phyloP scores from a whole-genome alignment of 371 early-diverging fungal species.

The Actinomortierella ambigua region DNA sequence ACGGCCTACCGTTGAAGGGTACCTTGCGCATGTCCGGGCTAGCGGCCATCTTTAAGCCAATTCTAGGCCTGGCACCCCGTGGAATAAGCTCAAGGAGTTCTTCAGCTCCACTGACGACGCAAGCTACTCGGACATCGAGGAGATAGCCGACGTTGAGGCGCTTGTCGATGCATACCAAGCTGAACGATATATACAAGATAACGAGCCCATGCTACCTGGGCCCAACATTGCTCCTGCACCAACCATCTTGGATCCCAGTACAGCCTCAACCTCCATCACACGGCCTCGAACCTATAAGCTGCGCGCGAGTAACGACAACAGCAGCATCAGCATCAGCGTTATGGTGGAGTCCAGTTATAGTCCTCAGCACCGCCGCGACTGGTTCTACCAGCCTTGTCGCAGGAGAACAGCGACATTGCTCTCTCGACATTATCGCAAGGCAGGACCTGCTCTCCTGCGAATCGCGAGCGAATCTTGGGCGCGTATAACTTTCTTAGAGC shows the following conservation, averaged over 20 bases:
- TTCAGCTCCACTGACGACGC: neutral
- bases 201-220: no score
- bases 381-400: neutral
- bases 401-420: neutral
- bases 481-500: no score
- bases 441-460: no score
- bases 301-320: neutral
- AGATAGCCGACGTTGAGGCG: neutral
- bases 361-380: neutral
- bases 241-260: conserved; percentile 3
- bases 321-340: neutral
- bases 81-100: neutral
- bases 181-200: no score
- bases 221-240: neutral
- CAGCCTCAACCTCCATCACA: no score
- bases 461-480: no score
- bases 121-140: neutral
- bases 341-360: neutral
- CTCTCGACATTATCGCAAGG: no score
- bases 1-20: no score
- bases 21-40: no score
- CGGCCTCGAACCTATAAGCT: neutral
- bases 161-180: neutral
- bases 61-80: no score
- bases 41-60: no score